Base-by-base conservation (phyloP, 805 yeast species). In the Yarrowia alimentaria region DNA sequence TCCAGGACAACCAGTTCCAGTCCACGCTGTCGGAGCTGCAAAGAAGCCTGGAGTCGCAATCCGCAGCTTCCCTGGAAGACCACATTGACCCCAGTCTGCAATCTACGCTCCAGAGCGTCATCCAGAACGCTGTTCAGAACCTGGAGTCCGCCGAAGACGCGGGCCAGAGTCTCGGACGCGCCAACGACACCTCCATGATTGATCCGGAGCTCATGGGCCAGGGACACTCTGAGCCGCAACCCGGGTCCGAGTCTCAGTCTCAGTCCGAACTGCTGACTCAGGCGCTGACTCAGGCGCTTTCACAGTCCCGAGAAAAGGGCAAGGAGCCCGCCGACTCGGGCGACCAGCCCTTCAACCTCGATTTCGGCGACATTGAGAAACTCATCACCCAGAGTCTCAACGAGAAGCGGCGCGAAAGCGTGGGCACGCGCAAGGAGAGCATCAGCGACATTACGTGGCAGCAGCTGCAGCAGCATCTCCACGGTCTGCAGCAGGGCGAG, bases 391-490 rank as follows among this genome's bases (percentile, higher is more conserved):
- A 43, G 37, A 31, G 50, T 31, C 37, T 30, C 14, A 31, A n/a
- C 28, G 48, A 26, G 14, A 28, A 26, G 8, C 50, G 50, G 12
- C 35, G 50, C 3, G 50, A 43, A 22, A 30, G 37, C 21, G n/a
- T 43, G 25, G 17, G 18, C 28, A 28, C 24, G 33, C 32, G 47
- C 5, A 40, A 28, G 10, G 47, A 40, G 33, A 40, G 47, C 28
- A 26, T 40, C 47, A 40, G 47, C 11, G 50, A 43, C 21, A 29
- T 43, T 29, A 30, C 50, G 22, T 43, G 35, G 37, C 50, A 40
- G 34, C 48, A 43, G 16, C 50, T 43, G 18, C 50, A 31, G 35
- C 50, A 43, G 30, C 50, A 43, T 16, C 21, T 43, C 17, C 50
- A 43, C 6, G 30, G 37, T 10, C 18, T 43, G 20, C 35, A 43